A percentile compares a stretch with the other conserved stretches of the same genome.
Evolutionary conservation across 2,329 filamentous ascomycete species (phyloP).

Genomic region (Xylaria sp.): DNA sequence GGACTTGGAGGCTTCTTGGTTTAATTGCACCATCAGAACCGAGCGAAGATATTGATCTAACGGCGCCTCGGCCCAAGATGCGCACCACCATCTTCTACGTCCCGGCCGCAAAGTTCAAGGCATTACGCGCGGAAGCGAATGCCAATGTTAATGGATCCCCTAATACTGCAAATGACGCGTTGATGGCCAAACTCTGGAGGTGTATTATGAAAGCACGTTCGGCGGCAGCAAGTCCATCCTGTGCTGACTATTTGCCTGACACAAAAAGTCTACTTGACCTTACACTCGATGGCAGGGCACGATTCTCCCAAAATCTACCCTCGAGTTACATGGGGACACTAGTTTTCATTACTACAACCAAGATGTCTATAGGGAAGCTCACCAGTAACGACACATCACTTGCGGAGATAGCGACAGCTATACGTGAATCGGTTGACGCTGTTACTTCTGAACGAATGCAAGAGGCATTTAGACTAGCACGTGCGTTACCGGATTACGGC

Average conservation of each 20-base stretch:
- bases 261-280: constrained; percentile 18
- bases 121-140: constrained; percentile 21
- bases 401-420: constrained; percentile 10
- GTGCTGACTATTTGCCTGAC: constrained; percentile 10
- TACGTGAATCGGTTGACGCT: constrained; percentile 15
- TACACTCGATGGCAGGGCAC: constrained; percentile 13
- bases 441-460: constrained; percentile 22
- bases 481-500: constrained; percentile 15
- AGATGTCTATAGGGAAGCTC: constrained; percentile 19
- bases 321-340: constrained; percentile 21
- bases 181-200: constrained; percentile 25
- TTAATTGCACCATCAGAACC: constrained; percentile 16
- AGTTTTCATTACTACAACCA: constrained; percentile 18
- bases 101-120: constrained; percentile 14
- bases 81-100: constrained; percentile 25
- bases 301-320: constrained; percentile 9
- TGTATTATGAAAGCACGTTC: constrained; percentile 20
- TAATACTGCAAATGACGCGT: constrained; percentile 18
- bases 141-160: neutral
- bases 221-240: neutral
- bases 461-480: constrained; percentile 18
- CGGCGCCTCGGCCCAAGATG: neutral
- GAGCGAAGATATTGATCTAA: neutral
- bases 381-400: constrained; percentile 8
- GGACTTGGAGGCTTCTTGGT: constrained; percentile 22